phyloP scores from a whole-genome alignment of 352 stramenopile species.

The Globisporangium orthogonon region DNA sequence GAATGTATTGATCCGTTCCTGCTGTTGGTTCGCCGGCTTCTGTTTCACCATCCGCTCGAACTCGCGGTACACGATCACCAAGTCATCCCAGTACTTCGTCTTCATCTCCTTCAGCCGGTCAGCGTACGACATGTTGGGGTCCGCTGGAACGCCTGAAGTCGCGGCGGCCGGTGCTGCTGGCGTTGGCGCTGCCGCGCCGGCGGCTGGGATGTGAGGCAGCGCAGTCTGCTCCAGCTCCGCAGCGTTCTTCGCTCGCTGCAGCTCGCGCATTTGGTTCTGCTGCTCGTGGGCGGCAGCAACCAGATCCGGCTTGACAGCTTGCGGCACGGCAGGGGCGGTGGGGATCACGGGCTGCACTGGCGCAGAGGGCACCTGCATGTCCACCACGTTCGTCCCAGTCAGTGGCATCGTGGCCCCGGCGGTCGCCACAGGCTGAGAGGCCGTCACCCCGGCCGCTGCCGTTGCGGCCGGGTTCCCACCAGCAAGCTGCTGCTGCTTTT shows the following conservation, averaged over 20 bases:
- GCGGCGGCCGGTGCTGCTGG: not conserved
- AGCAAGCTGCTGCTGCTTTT: slow-evolving; percentile 56
- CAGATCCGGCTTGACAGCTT: slow-evolving; percentile 52
- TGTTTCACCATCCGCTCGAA: slow-evolving; percentile 84
- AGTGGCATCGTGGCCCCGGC: slow-evolving; percentile 24
- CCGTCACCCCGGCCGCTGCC: slow-evolving; percentile 22
- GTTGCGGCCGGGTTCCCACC: slow-evolving; percentile 13
- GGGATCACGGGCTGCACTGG: slow-evolving; percentile 15
- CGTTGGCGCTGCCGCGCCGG: slow-evolving; percentile 7
- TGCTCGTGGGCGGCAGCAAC: slow-evolving; percentile 46
- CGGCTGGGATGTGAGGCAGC: slow-evolving; percentile 24
- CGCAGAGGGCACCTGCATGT: not conserved
- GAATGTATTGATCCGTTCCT: slow-evolving; percentile 80
- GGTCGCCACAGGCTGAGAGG: slow-evolving; percentile 21
- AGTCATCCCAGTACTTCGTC: slow-evolving; percentile 76
- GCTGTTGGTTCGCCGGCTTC: slow-evolving; percentile 69
- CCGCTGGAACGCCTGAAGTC: slow-evolving; percentile 4
- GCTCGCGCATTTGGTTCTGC: slow-evolving; percentile 51
- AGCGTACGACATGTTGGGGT: slow-evolving; percentile 42
- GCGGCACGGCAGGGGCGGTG: slow-evolving; percentile 17
- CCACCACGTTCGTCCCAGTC: slow-evolving; percentile 34
- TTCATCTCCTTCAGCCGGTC: slow-evolving; percentile 73
- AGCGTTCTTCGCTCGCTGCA: slow-evolving; percentile 58
- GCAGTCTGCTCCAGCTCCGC: slow-evolving; percentile 36
- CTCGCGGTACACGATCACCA: slow-evolving; percentile 80